These are phyloP conservation scores for Stephania yunnanensis DNA, from an alignment of 164 flowering plant species.

Conservation along the genomic window DNA sequence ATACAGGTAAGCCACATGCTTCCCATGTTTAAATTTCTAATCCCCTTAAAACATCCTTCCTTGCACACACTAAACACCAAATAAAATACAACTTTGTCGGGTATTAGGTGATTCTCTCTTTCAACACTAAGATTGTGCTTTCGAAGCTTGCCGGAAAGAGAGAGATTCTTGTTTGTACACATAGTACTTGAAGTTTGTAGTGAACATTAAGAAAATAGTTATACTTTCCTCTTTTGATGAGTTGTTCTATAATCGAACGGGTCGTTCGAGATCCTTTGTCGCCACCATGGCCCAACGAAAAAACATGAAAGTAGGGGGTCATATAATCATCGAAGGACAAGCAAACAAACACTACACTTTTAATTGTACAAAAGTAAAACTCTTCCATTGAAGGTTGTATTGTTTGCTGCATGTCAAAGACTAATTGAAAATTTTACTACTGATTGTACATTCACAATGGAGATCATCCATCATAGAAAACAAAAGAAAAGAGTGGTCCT, in stretches of 20 bases:
- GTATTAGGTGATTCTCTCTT: not conserved
- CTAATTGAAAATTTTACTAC: no score
- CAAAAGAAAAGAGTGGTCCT: not conserved
- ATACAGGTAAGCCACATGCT: constrained; percentile 48
- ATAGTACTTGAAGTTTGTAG: not conserved
- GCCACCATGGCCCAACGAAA: no score
- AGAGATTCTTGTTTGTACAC: no score
- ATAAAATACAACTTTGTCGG: not conserved
- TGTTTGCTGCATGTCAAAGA: not conserved
- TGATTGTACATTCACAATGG: not conserved
- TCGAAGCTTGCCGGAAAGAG: not conserved
- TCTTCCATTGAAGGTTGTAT: not conserved
- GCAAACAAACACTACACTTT: not conserved
- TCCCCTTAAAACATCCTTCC: not conserved
- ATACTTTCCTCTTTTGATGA: not conserved
- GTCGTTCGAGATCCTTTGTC: not conserved
- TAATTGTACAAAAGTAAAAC: not conserved
- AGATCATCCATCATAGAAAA: not conserved
- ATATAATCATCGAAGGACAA: not conserved
- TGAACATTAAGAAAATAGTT: not conserved
- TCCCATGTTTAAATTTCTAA: not conserved
- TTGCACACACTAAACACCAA: not conserved
- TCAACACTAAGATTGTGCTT: not conserved
- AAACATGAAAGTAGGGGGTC: no score
- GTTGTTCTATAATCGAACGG: not conserved